These are phyloP conservation scores for Auriscalpium vulgare DNA, from an alignment of 768 basidiomycete genomes.

Conservation along the genomic window DNA sequence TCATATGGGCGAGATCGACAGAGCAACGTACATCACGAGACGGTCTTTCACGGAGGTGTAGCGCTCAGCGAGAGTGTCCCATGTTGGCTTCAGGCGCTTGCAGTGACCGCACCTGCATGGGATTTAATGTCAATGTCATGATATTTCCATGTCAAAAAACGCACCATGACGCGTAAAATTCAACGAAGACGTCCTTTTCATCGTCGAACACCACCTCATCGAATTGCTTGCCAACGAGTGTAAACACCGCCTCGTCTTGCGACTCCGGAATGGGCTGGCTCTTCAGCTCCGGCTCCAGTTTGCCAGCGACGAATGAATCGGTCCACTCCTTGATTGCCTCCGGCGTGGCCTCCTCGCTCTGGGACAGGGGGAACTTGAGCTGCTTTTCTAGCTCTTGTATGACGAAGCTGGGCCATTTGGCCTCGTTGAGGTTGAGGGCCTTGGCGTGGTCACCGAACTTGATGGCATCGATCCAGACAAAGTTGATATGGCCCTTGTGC, in stretches of 20 bases:
- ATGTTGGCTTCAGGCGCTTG: slow-evolving; percentile 92
- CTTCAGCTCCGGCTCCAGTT: slow-evolving; percentile 80
- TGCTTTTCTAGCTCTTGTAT: slow-evolving; percentile 79
- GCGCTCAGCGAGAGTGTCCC: slow-evolving; percentile 86
- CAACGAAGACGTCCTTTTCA: slow-evolving; percentile 89
- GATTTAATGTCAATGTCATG: no score
- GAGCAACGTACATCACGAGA: slow-evolving; percentile 57
- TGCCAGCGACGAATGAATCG: slow-evolving; percentile 58
- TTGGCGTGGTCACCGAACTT: slow-evolving; percentile 96
- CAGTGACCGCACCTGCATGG: slow-evolving; percentile 78
- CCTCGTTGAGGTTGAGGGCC: slow-evolving; percentile 78
- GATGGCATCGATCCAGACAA: slow-evolving; percentile 95
- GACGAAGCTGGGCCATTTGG: slow-evolving; percentile 92
- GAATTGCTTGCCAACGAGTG: slow-evolving; percentile 83
- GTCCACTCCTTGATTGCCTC: slow-evolving; percentile 54
- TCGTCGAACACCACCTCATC: slow-evolving; percentile 83
- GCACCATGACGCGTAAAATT: slow-evolving; percentile 96
- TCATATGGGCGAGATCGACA: slow-evolving; percentile 2
- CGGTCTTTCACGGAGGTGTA: slow-evolving; percentile 69
- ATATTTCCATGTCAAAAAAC: slow-evolving; percentile 21
- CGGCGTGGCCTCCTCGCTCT: slow-evolving; percentile 51
- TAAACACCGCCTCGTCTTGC: slow-evolving; percentile 78
- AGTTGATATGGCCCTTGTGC: slow-evolving; percentile 86
- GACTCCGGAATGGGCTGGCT: slow-evolving; percentile 75
- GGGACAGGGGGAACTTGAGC: slow-evolving; percentile 85